Evolutionary conservation across 495 filamentous ascomycete genomes (phyloP).

Genomic region (Bombardia bombarda): DNA sequence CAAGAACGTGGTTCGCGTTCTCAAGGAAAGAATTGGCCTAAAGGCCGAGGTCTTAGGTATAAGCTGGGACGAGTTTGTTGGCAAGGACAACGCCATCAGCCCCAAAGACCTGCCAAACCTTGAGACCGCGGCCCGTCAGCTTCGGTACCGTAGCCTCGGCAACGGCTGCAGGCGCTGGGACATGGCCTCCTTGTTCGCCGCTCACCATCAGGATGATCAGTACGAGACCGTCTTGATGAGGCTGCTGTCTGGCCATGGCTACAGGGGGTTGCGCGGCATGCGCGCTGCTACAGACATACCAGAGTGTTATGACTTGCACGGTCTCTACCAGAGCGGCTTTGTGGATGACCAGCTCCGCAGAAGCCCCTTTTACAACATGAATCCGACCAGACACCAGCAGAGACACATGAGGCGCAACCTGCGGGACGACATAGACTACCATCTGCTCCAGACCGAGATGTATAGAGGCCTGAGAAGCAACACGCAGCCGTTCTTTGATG

Average conservation of each 20-base stretch:
- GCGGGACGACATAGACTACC: constrained; percentile 12
- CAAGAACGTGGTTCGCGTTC: constrained; percentile 42
- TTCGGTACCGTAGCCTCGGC: constrained; percentile 67
- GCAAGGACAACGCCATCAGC: constrained; percentile 5
- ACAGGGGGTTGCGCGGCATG: constrained; percentile 66
- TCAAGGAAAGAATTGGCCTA: constrained; percentile 30
- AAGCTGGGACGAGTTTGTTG: constrained; percentile 26
- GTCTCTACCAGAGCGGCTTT: constrained; percentile 59
- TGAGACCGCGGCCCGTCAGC: constrained; percentile 68
- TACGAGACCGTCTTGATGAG: constrained; percentile 82
- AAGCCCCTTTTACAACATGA: constrained; percentile 21
- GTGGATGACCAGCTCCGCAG: constrained; percentile 27
- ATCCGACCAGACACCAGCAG: constrained; percentile 7
- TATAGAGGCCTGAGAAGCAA: constrained; percentile 3
- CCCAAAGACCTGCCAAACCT: constrained; percentile 50
- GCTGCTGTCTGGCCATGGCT: constrained; percentile 51
- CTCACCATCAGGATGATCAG: constrained; percentile 80
- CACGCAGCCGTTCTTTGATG: constrained; percentile 10
- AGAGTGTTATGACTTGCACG: constrained; percentile 69
- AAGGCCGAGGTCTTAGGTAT: constrained; percentile 16
- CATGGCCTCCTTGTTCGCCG: constrained; percentile 56
- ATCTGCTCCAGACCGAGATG: constrained; percentile 4
- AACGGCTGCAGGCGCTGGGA: constrained; percentile 41
- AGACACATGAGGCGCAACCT: constrained; percentile 15
- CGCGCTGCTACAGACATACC: constrained; percentile 57